Base-by-base conservation (phyloP, 2,329 filamentous ascomycete species). In the Colletotrichum tropicicola region DNA sequence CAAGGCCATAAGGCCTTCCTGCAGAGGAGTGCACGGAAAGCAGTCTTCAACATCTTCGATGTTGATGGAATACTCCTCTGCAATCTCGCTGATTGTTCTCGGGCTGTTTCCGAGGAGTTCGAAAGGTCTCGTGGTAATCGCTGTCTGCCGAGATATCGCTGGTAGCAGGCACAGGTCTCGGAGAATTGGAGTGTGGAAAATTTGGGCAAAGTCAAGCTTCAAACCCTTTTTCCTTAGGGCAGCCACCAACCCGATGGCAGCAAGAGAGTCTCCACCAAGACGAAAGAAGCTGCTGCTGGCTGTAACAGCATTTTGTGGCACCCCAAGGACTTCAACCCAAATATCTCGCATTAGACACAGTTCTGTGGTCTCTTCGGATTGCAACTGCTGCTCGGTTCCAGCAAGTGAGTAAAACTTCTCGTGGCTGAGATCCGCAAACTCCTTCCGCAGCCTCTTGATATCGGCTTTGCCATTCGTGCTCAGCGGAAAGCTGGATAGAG, bases 211-310 rank as follows among this genome's bases (percentile, higher is more conserved):
- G 9, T 32, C 44, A n/a, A 65, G 12, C 15, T 44, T 25, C 17
- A 65, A 17, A 0, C 43, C 27, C 13, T 32, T 56, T 28, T 17
- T 49, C n/a, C 61, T 39, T 5, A 43, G 43, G 25, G 49, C 57
- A 6, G 41, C 44, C 5, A 68, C 67, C 12, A 72, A 44, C n/a
- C 60, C 68, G 47, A 74, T 74, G 15, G 72, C 70, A 1, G 61
- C 60, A 15, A 74, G 53, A 2, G 73, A 75, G 59, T 74, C 69
- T 3, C 72, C 68, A 3, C 69, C 71, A 0, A 72, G 59, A 2
- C 63, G 57, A 9, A 74, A 69, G 55, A 75, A 75, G 53, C 63
- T 69, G 35, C 68, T 68, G 28, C 63, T 61, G 5, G 74, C 15
- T n/a, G 23, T 15, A 27, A 67, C 49, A 5, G 30, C 17, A 32